These are phyloP conservation scores for Pythium brachiatum DNA, from an alignment of 352 stramenopile genomes.

Conservation along the genomic window DNA sequence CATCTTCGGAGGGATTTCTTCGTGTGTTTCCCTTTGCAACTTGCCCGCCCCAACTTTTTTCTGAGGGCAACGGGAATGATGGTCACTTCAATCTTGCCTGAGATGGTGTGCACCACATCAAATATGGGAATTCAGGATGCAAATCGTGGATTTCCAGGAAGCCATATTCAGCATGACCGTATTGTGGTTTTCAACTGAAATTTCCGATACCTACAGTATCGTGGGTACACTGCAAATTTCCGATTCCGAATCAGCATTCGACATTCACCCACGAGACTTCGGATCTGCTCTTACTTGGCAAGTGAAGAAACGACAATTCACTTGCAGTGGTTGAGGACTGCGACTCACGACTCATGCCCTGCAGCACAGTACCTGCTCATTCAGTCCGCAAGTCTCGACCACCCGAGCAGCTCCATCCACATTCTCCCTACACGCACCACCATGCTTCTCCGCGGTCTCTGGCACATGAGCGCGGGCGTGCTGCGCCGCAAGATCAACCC, in stretches of 20 bases:
- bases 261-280: too few species aligned
- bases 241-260: too few species aligned
- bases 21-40: background rate
- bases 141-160: background rate
- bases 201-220: too few species aligned
- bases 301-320: background rate
- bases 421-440: background rate
- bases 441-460: conserved; percentile 70
- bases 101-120: conserved; percentile 4
- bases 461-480: conserved; percentile 61
- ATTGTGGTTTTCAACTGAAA: too few species aligned
- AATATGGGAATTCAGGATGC: background rate
- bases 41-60: conserved; percentile 10
- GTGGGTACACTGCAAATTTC: too few species aligned
- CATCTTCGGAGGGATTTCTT: background rate
- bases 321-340: background rate
- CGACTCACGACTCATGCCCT: background rate
- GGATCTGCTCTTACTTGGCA: background rate
- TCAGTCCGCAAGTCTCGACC: background rate
- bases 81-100: conserved; percentile 16
- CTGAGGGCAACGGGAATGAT: too few species aligned
- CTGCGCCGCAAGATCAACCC: conserved; percentile 46
- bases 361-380: background rate
- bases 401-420: background rate
- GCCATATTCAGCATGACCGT: too few species aligned